phyloP scores from a whole-genome alignment of 129 eudicot genomes.

The Glebionis coronaria region DNA sequence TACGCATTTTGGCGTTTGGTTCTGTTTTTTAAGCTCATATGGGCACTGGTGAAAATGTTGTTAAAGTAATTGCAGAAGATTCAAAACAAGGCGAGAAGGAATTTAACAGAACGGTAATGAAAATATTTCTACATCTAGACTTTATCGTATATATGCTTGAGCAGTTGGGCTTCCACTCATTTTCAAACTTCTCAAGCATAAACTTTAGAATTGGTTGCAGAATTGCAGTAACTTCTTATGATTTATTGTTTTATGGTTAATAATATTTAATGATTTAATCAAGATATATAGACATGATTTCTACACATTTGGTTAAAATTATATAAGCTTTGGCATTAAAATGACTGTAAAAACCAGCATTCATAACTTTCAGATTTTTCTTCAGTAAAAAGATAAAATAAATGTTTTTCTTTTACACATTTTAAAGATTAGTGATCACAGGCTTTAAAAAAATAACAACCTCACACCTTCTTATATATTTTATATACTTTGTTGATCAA shows the following conservation, averaged over 20 bases:
- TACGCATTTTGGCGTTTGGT: slow-evolving; percentile 92
- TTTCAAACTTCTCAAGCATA: background rate
- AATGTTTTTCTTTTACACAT: background rate
- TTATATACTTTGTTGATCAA: background rate
- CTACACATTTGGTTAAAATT: background rate
- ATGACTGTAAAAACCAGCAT: background rate
- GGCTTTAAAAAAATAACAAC: background rate
- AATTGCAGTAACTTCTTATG: background rate
- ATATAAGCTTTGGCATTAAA: background rate
- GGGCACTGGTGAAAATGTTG: slow-evolving; percentile 80
- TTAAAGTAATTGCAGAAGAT: slow-evolving; percentile 85
- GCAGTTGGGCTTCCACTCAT: slow-evolving; percentile 4
- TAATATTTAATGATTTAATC: background rate
- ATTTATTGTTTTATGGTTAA: background rate
- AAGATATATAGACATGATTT: background rate
- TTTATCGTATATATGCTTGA: slow-evolving; percentile 2
- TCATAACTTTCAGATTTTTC: background rate
- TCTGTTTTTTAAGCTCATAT: slow-evolving; percentile 89
- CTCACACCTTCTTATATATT: background rate
- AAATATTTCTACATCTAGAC: background rate
- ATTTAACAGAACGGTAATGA: slow-evolving; percentile 76
- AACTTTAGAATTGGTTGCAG: background rate
- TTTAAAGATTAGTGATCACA: slow-evolving; percentile 3
- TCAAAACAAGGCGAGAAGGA: slow-evolving; percentile 94
- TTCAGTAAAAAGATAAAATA: background rate